These are phyloP conservation scores for Alternaria arbusti DNA, from an alignment of 2,329 filamentous ascomycete genomes.

Conservation along the genomic window DNA sequence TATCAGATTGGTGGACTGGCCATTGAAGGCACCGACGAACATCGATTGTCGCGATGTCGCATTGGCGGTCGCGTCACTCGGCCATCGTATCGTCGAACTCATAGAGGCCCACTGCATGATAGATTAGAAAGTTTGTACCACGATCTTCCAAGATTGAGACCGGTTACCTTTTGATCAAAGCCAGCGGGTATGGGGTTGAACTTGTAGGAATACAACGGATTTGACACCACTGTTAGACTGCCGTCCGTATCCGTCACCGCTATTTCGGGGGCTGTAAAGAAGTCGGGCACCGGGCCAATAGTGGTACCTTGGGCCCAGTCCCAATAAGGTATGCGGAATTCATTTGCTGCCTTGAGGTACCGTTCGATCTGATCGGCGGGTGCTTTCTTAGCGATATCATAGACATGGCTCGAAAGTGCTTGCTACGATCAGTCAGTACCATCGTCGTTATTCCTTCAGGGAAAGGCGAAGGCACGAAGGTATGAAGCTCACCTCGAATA, in stretches of 20 bases:
- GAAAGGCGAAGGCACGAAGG: too few species aligned
- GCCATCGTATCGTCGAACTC: constrained; percentile 42
- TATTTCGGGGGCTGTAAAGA: constrained; percentile 27
- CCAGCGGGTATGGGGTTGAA: constrained; percentile 34
- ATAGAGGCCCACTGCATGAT: constrained; percentile 27
- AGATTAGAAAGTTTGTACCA: background rate
- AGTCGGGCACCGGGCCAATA: constrained; percentile 30
- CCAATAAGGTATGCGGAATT: constrained; percentile 46
- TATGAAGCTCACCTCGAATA: constrained; percentile 59
- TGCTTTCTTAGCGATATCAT: constrained; percentile 23
- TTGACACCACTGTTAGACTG: constrained; percentile 20
- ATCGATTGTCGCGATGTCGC: constrained; percentile 24
- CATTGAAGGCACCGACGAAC: constrained; percentile 19
- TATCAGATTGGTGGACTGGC: constrained; percentile 48
- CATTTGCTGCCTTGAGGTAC: constrained; percentile 33
- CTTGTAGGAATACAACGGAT: constrained; percentile 38
- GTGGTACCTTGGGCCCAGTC: constrained; percentile 39
- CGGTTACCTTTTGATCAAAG: constrained; percentile 31
- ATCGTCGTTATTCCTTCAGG: too few species aligned
- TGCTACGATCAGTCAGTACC: constrained; percentile 25
- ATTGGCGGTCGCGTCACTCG: constrained; percentile 22
- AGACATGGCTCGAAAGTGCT: constrained; percentile 35
- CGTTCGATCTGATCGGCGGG: constrained; percentile 21
- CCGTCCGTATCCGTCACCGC: constrained; percentile 27
- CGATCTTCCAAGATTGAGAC: too few species aligned